Base-by-base conservation (phyloP, 1,284 basidiomycete species). In the Mycosarcoma mackinlayi region DNA sequence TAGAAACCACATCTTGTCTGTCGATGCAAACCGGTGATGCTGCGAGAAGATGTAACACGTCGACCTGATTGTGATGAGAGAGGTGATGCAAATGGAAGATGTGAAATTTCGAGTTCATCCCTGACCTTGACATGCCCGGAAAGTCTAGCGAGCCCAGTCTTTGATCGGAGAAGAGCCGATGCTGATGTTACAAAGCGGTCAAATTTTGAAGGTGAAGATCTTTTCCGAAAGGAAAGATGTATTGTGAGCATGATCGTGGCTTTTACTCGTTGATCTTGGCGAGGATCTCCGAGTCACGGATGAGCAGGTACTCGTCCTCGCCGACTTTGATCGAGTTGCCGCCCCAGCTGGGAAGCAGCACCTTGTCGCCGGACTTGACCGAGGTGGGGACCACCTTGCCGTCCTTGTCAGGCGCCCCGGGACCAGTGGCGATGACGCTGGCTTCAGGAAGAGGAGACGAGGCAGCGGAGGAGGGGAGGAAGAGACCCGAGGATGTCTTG, bases 311-410 rank as follows among this genome's bases (percentile, higher is more conserved):
- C 84, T 98, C 95, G 83, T 98, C 94, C 28, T 98, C 95, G 58
- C 94, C 94, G 52, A 98, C 89, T 85, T 98, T 98, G 85, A 98
- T 94, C 18, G 91, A 84, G 84, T 90, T 94, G 16, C 95, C 95
- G 56, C 95, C 95, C 92, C 94, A 98, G 23, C 92, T 91, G 8
- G 95, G 95, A 6, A 98, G 86, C 51, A 98, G 86, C 9, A 98
- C 94, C 35, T 92, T 88, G 86, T 98, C 95, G 44, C 95, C 95
- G 27, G 90, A 87, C 86, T 91, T 89, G 56, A 98, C 94, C 34
- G 86, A 85, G 23, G 89, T 88, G 11, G 94, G 91, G n/a, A 91
- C 85, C 18, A 95, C 61, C 33, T 87, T 84, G 42, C 95, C 94
- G 6, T 93, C 88, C 76, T 93, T 92, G 86, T 91, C 89, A 27